Evolutionary conservation across 202 grass and related monocot species (phyloP), one percentile per base, ranked within the genome.

Genomic region (Panicum hallii): DNA sequence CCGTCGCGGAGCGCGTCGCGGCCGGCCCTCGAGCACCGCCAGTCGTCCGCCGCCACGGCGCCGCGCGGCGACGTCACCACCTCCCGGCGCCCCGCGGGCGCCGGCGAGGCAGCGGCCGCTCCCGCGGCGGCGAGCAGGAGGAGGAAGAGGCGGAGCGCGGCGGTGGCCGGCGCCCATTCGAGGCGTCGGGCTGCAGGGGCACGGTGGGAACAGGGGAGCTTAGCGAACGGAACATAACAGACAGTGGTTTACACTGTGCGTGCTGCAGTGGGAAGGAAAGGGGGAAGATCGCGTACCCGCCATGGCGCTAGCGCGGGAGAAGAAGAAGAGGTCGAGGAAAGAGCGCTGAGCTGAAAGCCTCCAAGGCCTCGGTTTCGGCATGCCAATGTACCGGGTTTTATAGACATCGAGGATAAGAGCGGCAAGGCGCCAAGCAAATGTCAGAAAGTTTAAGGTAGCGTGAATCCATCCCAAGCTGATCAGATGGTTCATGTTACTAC

Each of bases 1-100:
- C 95, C 93, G 8, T 85, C 67, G 5, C 66, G 61, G 78, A 98
- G 90, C 63, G 88, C 89, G 78, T 95, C 89, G 8, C 87, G 89
- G 63, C 93, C 95, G 0, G 87, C 78, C 15, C n/a, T 79, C 6
- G 95, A 98, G 89, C 95, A 98, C 54, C 95, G 89, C 11, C 47
- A 63, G 74, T 98, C 93, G 74, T 98, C 95, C 5, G 93, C 86
- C 50, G 95, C 95, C 66, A 98, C 95, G 42, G 91, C 89, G 10
- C 95, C 93, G 56, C 50, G 85, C 48, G 45, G 79, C 16, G 88
- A 78, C 56, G 74, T 90, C 72, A 90, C 74, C 9, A 63, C 89
- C 86, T 98, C 95, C 69, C 73, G 79, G 45, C 94, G 84, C 68
- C 66, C 54, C 0, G 14, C 36, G 15, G 11, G 11, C 11, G 60